Conservation (phyloP, 2,329 filamentous ascomycete species). For the Arthroderma uncinatum region DNA sequence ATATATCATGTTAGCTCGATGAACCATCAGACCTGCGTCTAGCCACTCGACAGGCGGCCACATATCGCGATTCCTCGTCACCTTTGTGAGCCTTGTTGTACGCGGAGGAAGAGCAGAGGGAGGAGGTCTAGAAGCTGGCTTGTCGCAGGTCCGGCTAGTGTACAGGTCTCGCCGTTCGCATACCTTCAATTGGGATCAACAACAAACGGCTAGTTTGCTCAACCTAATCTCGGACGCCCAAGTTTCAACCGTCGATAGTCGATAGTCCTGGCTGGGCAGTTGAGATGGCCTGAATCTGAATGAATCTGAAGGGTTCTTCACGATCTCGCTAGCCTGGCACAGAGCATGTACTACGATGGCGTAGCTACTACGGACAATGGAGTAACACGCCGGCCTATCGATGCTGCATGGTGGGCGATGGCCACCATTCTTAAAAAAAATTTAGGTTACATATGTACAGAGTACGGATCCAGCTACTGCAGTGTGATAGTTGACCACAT, state of each 20-base stretch:
- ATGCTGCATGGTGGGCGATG: not conserved
- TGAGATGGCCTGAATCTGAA: not conserved
- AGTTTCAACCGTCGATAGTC: not conserved
- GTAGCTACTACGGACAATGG: not conserved
- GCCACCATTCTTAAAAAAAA: not conserved
- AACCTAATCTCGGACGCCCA: not conserved
- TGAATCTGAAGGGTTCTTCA: not conserved
- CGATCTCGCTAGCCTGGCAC: not conserved
- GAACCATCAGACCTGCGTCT: not conserved
- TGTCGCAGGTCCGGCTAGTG: not conserved
- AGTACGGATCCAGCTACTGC: not conserved
- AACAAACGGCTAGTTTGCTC: not conserved
- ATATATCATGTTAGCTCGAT: conserved; percentile 3
- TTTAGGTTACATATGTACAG: not conserved
- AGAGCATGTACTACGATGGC: conserved; percentile 1
- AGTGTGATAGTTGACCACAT: not conserved
- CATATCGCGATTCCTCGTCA: not conserved
- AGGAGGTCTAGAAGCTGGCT: not conserved
- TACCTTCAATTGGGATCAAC: not conserved
- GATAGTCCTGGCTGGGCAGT: not conserved
- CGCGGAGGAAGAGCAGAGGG: not conserved
- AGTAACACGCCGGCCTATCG: not conserved
- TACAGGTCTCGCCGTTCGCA: not conserved
- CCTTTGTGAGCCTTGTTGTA: too few species aligned
- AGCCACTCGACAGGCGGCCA: not conserved